These are phyloP conservation scores for Xanthoconium separans DNA, from an alignment of 1,284 basidiomycete genomes.

Conservation along the genomic window DNA sequence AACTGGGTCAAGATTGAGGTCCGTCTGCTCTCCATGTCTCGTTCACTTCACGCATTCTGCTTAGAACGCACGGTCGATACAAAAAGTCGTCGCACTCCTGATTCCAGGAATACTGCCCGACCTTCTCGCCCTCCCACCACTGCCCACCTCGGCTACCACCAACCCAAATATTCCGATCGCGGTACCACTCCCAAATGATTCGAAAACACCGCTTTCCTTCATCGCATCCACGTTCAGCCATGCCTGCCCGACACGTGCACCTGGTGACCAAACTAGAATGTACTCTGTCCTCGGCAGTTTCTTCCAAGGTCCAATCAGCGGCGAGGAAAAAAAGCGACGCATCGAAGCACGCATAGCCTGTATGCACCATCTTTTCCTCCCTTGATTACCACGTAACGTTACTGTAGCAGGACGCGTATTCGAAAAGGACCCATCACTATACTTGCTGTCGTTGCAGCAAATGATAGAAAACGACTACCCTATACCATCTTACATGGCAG, in stretches of 20 bases:
- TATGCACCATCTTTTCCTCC: slow-evolving; percentile 29
- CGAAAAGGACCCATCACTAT: slow-evolving; percentile 63
- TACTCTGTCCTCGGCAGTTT: slow-evolving; percentile 83
- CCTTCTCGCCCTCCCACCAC: slow-evolving; percentile 65
- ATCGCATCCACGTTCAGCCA: slow-evolving; percentile 85
- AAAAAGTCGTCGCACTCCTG: slow-evolving; percentile 76
- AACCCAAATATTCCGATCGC: slow-evolving; percentile 68
- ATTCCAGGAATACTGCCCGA: slow-evolving; percentile 79
- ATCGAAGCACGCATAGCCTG: slow-evolving; percentile 52
- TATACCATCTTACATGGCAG: slow-evolving; percentile 75
- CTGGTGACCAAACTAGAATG: slow-evolving; percentile 81
- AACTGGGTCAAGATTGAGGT: slow-evolving; percentile 86
- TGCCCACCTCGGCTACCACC: slow-evolving; percentile 57
- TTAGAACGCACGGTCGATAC: slow-evolving; percentile 70
- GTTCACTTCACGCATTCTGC: not conserved
- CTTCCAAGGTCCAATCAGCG: slow-evolving; percentile 76
- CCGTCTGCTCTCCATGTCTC: slow-evolving; percentile 12
- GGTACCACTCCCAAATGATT: slow-evolving; percentile 51
- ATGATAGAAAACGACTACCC: slow-evolving; percentile 93
- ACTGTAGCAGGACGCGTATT: slow-evolving; percentile 56
- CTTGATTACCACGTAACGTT: slow-evolving; percentile 6
- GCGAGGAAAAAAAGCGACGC: slow-evolving; percentile 74
- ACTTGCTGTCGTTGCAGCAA: slow-evolving; percentile 74
- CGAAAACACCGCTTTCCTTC: slow-evolving; percentile 58
- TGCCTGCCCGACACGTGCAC: slow-evolving; percentile 86